Evolutionary conservation across 208 protist genomes (phyloP).

Genomic region (Leishmania mexicana): DNA sequence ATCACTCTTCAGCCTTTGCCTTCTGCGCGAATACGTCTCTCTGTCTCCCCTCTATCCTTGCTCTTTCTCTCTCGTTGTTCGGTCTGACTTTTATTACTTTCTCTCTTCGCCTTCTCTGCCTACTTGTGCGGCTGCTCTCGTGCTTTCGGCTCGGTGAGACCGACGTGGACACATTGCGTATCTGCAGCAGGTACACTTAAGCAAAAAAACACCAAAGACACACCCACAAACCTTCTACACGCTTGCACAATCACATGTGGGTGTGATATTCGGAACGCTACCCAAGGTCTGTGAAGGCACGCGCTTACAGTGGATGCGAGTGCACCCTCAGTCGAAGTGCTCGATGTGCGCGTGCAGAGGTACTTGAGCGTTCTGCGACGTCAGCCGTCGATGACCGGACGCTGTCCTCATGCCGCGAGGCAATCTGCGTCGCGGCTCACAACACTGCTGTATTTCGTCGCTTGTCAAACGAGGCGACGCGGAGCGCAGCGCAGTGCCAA

Average conservation of each 20-base stretch:
- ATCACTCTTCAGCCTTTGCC: neutral
- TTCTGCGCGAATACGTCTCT: neutral
- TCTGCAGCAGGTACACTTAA: slow-evolving; percentile 2
- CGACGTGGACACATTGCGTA: neutral
- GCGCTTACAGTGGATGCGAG: neutral
- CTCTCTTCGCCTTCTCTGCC: neutral
- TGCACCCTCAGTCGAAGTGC: neutral
- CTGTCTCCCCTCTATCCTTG: neutral
- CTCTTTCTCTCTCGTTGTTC: neutral
- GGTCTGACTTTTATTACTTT: neutral
- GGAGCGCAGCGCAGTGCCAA: neutral
- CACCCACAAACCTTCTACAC: neutral
- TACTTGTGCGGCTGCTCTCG: neutral
- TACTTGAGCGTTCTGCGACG: neutral
- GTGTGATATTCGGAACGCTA: neutral
- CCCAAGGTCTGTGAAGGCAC: neutral
- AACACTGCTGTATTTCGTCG: neutral
- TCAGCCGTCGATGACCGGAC: neutral
- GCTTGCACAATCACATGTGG: neutral
- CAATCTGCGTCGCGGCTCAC: neutral
- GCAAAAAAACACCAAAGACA: neutral
- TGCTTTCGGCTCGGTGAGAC: neutral
- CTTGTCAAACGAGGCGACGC: neutral
- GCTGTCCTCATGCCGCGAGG: neutral
- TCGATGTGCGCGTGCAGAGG: neutral